phyloP scores from a whole-genome alignment of 2,329 filamentous ascomycete species.

The Nemania sp. region DNA sequence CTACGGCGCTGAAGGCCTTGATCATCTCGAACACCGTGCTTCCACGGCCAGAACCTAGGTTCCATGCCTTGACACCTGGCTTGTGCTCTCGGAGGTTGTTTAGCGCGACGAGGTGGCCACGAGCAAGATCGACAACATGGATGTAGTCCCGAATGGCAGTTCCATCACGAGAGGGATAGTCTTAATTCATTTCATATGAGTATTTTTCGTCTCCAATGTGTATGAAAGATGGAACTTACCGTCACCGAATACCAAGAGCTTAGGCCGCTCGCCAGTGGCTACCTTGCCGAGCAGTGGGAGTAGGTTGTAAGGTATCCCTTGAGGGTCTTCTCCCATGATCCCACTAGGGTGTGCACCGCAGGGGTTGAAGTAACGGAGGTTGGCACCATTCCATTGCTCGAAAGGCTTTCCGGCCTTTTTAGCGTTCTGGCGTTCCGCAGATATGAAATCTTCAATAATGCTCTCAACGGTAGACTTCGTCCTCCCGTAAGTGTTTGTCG shows the following conservation, averaged over 20 bases:
- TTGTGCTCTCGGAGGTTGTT: slow-evolving; percentile 87
- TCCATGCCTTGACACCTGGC: slow-evolving; percentile 95
- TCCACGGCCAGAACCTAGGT: slow-evolving; percentile 92
- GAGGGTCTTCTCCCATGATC: slow-evolving; percentile 97
- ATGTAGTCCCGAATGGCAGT: slow-evolving; percentile 99
- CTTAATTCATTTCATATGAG: slow-evolving; percentile 58
- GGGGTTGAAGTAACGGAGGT: slow-evolving; percentile 98
- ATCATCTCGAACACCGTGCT: slow-evolving; percentile 98
- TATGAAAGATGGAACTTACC: slow-evolving; percentile 64
- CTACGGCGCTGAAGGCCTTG: slow-evolving; percentile 89
- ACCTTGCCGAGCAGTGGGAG: slow-evolving; percentile 95
- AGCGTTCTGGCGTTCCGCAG: slow-evolving; percentile 84
- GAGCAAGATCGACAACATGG: slow-evolving; percentile 90
- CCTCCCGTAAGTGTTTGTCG: slow-evolving; percentile 97
- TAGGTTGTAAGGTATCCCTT: slow-evolving; percentile 95
- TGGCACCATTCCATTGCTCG: slow-evolving; percentile 90
- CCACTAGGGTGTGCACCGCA: slow-evolving; percentile 93
- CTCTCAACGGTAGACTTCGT: slow-evolving; percentile 94
- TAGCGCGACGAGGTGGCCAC: slow-evolving; percentile 87
- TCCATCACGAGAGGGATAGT: slow-evolving; percentile 90
- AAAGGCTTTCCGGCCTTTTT: slow-evolving; percentile 82
- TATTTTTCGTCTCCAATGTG: neutral
- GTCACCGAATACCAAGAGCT: slow-evolving; percentile 93
- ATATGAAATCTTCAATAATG: slow-evolving; percentile 91
- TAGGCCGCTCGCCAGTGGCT: slow-evolving; percentile 92